Percentiles rank a stretch among this genome's conserved stretches.
These are phyloP conservation scores for Phytophthora uliginosa DNA, from an alignment of 352 stramenopile species.

Conservation along the genomic window DNA sequence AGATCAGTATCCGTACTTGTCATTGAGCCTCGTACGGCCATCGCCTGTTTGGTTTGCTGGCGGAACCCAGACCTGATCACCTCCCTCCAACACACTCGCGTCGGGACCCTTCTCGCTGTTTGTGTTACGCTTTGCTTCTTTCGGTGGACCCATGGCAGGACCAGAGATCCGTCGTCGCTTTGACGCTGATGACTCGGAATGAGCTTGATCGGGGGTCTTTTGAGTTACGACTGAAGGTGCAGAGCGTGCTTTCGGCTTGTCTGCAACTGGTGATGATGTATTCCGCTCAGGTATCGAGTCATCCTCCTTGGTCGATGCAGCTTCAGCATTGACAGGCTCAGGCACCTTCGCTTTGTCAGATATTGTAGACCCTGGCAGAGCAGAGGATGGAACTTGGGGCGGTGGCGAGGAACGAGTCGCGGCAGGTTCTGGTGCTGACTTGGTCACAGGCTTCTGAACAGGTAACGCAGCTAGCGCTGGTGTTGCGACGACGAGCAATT, in stretches of 20 bases:
- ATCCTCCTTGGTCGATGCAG: background rate
- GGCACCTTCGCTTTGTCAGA: background rate
- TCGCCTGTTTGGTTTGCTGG: conserved; percentile 87
- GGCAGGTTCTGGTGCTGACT: conserved; percentile 2
- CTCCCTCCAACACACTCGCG: conserved; percentile 65
- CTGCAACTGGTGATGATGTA: background rate
- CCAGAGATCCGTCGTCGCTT: conserved; percentile 59
- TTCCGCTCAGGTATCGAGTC: background rate
- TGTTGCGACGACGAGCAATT: conserved; percentile 63
- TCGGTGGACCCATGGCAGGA: conserved; percentile 36
- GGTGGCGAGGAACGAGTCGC: background rate
- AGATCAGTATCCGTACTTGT: conserved; percentile 89
- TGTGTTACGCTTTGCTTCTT: conserved; percentile 1
- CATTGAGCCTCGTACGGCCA: conserved; percentile 84
- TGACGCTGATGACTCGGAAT: background rate
- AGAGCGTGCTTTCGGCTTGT: conserved; percentile 5
- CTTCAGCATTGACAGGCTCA: background rate
- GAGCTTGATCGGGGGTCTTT: conserved; percentile 1
- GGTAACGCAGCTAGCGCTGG: conserved; percentile 52
- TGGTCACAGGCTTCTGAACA: conserved; percentile 23
- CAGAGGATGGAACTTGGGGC: background rate
- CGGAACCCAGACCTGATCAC: conserved; percentile 84
- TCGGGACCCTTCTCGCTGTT: conserved; percentile 17
- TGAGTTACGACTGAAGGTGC: conserved; percentile 1
- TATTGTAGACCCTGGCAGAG: conserved; percentile 3